A percentile compares a stretch with the other conserved stretches of the same genome.
These are phyloP conservation scores for Saturnispora sekii DNA, from an alignment of 805 yeast species.

Conservation along the genomic window DNA sequence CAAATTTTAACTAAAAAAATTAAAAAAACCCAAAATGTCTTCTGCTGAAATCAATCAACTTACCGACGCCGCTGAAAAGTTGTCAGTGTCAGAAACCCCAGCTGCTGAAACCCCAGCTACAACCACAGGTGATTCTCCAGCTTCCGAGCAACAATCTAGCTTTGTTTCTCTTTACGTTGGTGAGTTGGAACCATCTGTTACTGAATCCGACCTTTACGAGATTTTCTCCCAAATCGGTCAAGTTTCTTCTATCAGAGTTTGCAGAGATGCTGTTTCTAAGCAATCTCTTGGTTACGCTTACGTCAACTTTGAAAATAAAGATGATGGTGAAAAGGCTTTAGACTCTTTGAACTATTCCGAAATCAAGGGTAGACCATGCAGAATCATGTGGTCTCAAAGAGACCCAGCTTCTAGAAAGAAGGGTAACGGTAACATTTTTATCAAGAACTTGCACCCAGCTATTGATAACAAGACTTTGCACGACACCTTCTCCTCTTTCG, in stretches of 20 bases:
- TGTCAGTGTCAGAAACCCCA: conserved; percentile 25
- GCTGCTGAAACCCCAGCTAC: conserved; percentile 26
- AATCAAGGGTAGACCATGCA: conserved; percentile 93
- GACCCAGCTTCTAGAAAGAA: conserved; percentile 92
- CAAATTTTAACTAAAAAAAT: conserved; percentile 13
- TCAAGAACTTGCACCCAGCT: conserved; percentile 96
- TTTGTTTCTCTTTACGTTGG: conserved; percentile 94
- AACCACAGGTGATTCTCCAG: conserved; percentile 24
- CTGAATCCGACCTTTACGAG: conserved; percentile 92
- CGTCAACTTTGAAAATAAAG: conserved; percentile 85
- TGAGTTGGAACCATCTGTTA: conserved; percentile 85
- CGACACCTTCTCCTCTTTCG: conserved; percentile 96
- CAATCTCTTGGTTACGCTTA: conserved; percentile 97
- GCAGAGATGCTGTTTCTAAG: conserved; percentile 97
- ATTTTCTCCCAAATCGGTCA: conserved; percentile 90
- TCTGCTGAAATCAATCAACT: conserved; percentile 28
- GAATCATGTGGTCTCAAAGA: conserved; percentile 99
- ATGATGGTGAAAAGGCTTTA: conserved; percentile 89
- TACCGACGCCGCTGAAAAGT: conserved; percentile 27
- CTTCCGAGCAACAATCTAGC: conserved; percentile 37
- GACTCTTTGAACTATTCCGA: conserved; percentile 91
- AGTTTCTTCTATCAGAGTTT: conserved; percentile 94
- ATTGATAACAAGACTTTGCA: conserved; percentile 98
- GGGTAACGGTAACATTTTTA: conserved; percentile 94
- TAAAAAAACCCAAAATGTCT: conserved; percentile 20